phyloP scores from a whole-genome alignment of 805 yeast genomes.

The Naumovozyma castellii region DNA sequence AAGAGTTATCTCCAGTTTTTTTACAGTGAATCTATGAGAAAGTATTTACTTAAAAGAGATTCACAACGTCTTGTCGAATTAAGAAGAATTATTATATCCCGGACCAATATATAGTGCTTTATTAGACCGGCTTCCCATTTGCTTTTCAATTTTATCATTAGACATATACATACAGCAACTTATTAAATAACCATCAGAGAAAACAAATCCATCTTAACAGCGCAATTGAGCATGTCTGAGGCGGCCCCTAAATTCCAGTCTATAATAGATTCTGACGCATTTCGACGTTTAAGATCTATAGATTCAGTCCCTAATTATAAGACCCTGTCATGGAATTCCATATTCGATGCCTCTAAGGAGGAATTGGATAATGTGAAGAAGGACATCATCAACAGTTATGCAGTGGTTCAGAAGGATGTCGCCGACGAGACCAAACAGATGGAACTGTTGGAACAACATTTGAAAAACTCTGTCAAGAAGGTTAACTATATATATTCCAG shows the following conservation, averaged over 20 bases:
- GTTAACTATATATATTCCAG: constrained; percentile 15
- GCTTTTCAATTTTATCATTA: too few relatives aligned
- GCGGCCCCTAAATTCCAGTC: background rate
- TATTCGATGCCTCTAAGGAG: constrained; percentile 16
- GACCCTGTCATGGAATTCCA: constrained; percentile 12
- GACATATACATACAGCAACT: too few relatives aligned
- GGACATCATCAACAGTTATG: constrained; percentile 16
- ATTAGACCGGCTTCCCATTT: too few relatives aligned
- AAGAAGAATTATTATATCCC: too few relatives aligned
- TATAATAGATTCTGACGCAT: background rate
- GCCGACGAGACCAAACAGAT: constrained; percentile 26
- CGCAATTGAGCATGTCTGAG: too few relatives aligned
- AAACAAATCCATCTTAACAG: too few relatives aligned
- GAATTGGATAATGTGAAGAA: constrained; percentile 17
- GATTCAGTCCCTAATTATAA: constrained; percentile 8
- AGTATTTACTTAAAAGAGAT: too few relatives aligned
- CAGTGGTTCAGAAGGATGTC: constrained; percentile 22
- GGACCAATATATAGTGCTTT: too few relatives aligned
- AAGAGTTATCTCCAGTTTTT: too few relatives aligned
- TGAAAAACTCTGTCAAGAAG: constrained; percentile 16
- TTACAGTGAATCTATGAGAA: too few relatives aligned
- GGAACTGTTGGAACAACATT: constrained; percentile 14
- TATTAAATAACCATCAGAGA: too few relatives aligned
- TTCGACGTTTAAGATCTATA: background rate
- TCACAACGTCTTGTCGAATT: too few relatives aligned